Evolutionary conservation across 768 basidiomycete genomes (phyloP), one percentile per base, ranked within the genome.

Genomic region (Rhodotorula babjevae): DNA sequence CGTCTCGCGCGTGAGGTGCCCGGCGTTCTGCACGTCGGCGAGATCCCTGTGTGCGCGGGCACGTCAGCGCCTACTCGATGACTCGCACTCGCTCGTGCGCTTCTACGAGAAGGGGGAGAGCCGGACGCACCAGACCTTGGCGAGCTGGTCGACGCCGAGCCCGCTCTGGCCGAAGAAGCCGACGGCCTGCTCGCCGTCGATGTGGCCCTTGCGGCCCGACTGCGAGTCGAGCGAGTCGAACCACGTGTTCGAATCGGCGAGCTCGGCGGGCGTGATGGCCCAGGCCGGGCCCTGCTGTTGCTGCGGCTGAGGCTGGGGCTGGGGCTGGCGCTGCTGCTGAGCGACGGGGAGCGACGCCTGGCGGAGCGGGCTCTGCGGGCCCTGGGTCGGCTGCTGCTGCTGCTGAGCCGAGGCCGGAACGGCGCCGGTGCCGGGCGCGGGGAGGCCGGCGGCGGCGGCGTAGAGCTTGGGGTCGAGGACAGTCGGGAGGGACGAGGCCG

Each of bases 121-220:
- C 8, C 18, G 11, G 25, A 67, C 65, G 63, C 78, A 95, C 95
- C 96, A 99, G 61, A 99, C 84, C 77, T 87, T 89, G 9, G 96
- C 96, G n/a, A 99, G 85, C 36, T 86, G 85, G 40, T 89, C 88
- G 71, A 91, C 90, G 2, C 88, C 85, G 59, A 99, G 82, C 59
- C 90, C 88, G 46, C 92, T 94, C 81, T 93, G 88, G 70, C 95
- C 80, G 89, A 99, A 90, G 82, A 98, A 98, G 7, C 92, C 92
- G 10, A 96, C 96, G 15, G 93, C 96, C 47, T 92, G 87, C 70
- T 95, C 92, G 15, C 93, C 93, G 79, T 94, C 93, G 29, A 98
- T 89, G 78, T 84, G 91, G 0, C 93, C 93, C 70, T 59, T 59
- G 36, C 58, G 58, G 14, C 82, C 85, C 75, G 85, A 87, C 73